Percentiles rank a stretch among this genome's conserved stretches.
phyloP scores from a whole-genome alignment of 495 filamentous ascomycete genomes.

The Penicillium chermesinum region DNA sequence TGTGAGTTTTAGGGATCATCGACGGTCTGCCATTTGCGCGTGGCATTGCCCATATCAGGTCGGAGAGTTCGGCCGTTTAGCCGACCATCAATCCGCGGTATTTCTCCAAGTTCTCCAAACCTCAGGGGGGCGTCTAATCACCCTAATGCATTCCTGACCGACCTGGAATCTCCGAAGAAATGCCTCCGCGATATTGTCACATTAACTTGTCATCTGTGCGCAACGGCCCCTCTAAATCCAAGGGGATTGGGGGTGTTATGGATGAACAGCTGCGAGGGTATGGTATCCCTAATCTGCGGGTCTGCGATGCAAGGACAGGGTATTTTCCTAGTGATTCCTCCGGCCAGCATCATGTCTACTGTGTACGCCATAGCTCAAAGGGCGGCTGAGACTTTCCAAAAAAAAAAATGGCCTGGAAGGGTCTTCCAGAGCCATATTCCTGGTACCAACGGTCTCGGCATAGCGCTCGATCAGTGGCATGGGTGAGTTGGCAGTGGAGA shows the following conservation, averaged over 20 bases:
- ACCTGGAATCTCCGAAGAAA: conserved; percentile 13
- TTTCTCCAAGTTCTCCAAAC: background rate
- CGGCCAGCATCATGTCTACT: conserved; percentile 40
- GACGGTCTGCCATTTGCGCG: conserved; percentile 7
- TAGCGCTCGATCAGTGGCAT: background rate
- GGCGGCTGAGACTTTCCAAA: conserved; percentile 25
- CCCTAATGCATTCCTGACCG: conserved; percentile 9
- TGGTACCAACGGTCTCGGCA: background rate
- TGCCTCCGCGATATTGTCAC: conserved; percentile 10
- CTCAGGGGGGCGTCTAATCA: background rate
- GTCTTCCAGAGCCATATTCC: background rate
- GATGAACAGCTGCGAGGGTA: conserved; percentile 35
- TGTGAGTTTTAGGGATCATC: conserved; percentile 5
- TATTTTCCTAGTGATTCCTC: conserved; percentile 47
- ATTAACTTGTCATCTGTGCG: conserved; percentile 22
- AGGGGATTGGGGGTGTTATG: conserved; percentile 45
- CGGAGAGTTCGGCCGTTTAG: background rate
- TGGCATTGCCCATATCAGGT: conserved; percentile 6
- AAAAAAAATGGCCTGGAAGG: background rate
- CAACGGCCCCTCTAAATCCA: conserved; percentile 50
- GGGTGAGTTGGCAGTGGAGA: background rate
- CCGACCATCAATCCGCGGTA: conserved; percentile 3
- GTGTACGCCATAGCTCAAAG: conserved; percentile 53
- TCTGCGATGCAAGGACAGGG: conserved; percentile 48
- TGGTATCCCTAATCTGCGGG: conserved; percentile 34